phyloP scores from a whole-genome alignment of 2,329 filamentous ascomycete species.

The Aspergillus sojae region DNA sequence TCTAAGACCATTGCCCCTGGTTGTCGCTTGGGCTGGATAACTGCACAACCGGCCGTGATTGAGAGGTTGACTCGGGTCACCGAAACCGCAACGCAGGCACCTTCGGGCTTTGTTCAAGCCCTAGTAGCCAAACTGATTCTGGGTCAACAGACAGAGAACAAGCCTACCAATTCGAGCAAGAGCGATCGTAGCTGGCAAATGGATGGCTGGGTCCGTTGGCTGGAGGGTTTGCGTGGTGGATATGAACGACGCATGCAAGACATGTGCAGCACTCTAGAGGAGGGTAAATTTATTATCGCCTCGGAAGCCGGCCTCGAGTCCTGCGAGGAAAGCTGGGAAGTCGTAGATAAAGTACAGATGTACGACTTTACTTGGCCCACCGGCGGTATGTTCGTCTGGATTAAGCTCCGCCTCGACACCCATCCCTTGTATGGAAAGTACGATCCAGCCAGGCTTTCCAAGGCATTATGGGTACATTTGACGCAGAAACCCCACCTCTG shows the following conservation, averaged over 20 bases:
- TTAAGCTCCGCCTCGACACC: constrained; percentile 69
- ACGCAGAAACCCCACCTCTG: constrained; percentile 71
- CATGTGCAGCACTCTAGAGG: constrained; percentile 76
- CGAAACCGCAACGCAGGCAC: constrained; percentile 78
- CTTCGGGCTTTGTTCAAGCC: constrained; percentile 85
- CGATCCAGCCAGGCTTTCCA: constrained; percentile 58
- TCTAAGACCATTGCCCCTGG: constrained; percentile 91
- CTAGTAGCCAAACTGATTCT: constrained; percentile 67
- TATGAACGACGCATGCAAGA: constrained; percentile 83
- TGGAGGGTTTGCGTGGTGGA: constrained; percentile 77
- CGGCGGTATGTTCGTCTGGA: constrained; percentile 92
- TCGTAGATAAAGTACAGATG: constrained; percentile 73
- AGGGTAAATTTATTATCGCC: constrained; percentile 68
- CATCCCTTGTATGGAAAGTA: constrained; percentile 70
- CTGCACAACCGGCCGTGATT: constrained; percentile 75
- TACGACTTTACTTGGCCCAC: constrained; percentile 78
- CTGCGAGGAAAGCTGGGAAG: constrained; percentile 62
- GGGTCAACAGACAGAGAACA: constrained; percentile 63
- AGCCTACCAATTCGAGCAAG: constrained; percentile 42
- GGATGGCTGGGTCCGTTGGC: constrained; percentile 88
- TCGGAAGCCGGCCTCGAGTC: constrained; percentile 46
- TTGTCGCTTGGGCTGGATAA: constrained; percentile 88
- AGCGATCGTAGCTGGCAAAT: constrained; percentile 71
- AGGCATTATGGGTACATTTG: constrained; percentile 71
- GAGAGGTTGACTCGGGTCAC: constrained; percentile 74